Percentiles rank a stretch among this genome's conserved stretches.
These are phyloP conservation scores for Heliophila coronopifolia DNA, from an alignment of 441 rosid species.

Conservation along the genomic window DNA sequence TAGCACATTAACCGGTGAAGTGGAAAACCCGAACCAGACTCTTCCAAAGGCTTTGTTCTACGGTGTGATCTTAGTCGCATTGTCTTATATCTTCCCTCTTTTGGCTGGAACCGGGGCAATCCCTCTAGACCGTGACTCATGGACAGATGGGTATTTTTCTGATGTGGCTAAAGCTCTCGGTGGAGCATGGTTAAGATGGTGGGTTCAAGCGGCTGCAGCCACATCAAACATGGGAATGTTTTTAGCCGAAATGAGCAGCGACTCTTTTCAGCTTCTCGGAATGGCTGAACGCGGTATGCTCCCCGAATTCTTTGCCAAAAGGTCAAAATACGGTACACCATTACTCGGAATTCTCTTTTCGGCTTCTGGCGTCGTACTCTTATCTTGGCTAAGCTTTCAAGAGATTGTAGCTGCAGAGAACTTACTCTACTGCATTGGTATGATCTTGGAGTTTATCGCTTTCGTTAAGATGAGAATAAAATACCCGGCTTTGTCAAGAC, in stretches of 20 bases:
- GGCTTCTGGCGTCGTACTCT: slow-evolving; percentile 74
- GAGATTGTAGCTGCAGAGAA: slow-evolving; percentile 80
- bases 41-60: slow-evolving; percentile 82
- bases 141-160: slow-evolving; percentile 83
- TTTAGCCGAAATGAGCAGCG: slow-evolving; percentile 95
- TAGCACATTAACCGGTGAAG: slow-evolving; percentile 92
- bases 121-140: slow-evolving; percentile 40
- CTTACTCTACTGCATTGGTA: slow-evolving; percentile 73
- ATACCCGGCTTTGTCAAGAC: slow-evolving; percentile 45
- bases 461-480: slow-evolving; percentile 42
- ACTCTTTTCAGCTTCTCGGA: slow-evolving; percentile 90
- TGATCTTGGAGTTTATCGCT: slow-evolving; percentile 70
- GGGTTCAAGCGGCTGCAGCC: slow-evolving; percentile 94
- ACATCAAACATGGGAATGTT: slow-evolving; percentile 85
- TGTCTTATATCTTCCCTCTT: slow-evolving; percentile 69
- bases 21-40: slow-evolving; percentile 68
- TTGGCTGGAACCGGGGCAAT: slow-evolving; percentile 81
- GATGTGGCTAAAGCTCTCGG: slow-evolving; percentile 83
- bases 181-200: slow-evolving; percentile 76
- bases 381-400: slow-evolving; percentile 92
- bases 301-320: slow-evolving; percentile 58
- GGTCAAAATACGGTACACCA: slow-evolving; percentile 89
- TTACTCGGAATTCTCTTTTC: slow-evolving; percentile 75
- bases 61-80: slow-evolving; percentile 66
- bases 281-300: slow-evolving; percentile 89